Evolutionary conservation across 768 basidiomycete species (phyloP), one percentile per base, ranked within the genome.

Genomic region (Suillus paluster): DNA sequence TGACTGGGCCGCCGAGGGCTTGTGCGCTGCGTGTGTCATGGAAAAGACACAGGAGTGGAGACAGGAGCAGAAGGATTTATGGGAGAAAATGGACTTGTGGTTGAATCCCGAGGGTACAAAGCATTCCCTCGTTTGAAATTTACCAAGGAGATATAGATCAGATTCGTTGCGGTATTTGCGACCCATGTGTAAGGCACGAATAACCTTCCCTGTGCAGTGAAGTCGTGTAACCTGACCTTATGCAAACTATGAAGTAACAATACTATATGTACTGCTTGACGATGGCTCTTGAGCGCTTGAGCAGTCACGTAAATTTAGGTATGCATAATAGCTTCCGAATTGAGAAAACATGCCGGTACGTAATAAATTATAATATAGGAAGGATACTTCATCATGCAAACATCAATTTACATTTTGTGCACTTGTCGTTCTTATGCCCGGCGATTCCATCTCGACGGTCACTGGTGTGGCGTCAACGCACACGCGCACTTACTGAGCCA

Each of bases 11-110:
- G 70, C 72, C 11, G 75, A 80, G 58, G 90, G 89, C 1, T 65
- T 92, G 30, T 91, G 91, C 73, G 66, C 66, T 7, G 77, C 79
- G 4, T 92, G 91, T 68, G 78, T 83, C 7, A 69, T 69, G 55
- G 85, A 85, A 60, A 91, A 90, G 75, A 73, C 75, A 58, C 80
- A 79, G 55, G 91, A 91, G 67, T 92, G 90, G 90, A 79, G 80
- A 12, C 78, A 76, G 19, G 87, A 89, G 70, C 86, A 89, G 69
- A 70, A 75, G 53, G 74, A 67, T 7, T 74, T 91, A 14, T 92
- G 91, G 91, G 72, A 73, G 30, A 73, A 77, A 66, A 79, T 91
- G 77, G 86, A 86, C 68, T 73, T 58, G 5, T 92, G 90, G 90
- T 90, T 58, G 50, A 39, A 50, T 12, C 58, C 38, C 50, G 27